Percentiles rank a stretch among this genome's conserved stretches.
Conservation (phyloP, 441 rosid genomes). For the Erodium chrysanthum region DNA sequence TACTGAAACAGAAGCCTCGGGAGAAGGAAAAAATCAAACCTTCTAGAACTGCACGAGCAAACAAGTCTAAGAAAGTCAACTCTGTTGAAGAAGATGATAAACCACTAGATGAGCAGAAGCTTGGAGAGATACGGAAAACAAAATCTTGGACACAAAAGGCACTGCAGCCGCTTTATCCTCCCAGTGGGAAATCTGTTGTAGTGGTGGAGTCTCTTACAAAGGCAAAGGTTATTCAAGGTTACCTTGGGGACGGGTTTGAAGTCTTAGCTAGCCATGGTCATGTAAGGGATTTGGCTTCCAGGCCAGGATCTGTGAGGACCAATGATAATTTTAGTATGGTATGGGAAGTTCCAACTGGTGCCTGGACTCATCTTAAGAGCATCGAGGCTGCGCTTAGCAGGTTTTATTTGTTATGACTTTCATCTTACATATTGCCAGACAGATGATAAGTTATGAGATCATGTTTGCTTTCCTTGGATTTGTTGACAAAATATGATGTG, state of each 20-base stretch:
- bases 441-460: neutral
- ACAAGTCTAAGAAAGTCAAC: conserved; percentile 8
- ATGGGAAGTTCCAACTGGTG: conserved; percentile 95
- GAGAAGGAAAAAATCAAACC: neutral
- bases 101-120: conserved; percentile 29
- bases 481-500: conserved; percentile 2
- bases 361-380: conserved; percentile 97
- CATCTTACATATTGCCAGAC: conserved; percentile 10
- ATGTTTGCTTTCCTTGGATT: neutral
- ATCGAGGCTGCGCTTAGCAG: conserved; percentile 77
- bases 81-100: conserved; percentile 25
- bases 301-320: conserved; percentile 96
- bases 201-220: conserved; percentile 89
- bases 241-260: conserved; percentile 79
- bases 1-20: neutral
- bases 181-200: conserved; percentile 71
- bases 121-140: conserved; percentile 29
- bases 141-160: conserved; percentile 34
- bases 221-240: conserved; percentile 87
- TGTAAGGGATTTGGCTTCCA: conserved; percentile 88
- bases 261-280: conserved; percentile 96
- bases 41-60: neutral
- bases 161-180: conserved; percentile 59
- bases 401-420: conserved; percentile 31
- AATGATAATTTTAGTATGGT: conserved; percentile 96